phyloP scores from a whole-genome alignment of 768 basidiomycete species.

The Omphalotus guepiniiformis region DNA sequence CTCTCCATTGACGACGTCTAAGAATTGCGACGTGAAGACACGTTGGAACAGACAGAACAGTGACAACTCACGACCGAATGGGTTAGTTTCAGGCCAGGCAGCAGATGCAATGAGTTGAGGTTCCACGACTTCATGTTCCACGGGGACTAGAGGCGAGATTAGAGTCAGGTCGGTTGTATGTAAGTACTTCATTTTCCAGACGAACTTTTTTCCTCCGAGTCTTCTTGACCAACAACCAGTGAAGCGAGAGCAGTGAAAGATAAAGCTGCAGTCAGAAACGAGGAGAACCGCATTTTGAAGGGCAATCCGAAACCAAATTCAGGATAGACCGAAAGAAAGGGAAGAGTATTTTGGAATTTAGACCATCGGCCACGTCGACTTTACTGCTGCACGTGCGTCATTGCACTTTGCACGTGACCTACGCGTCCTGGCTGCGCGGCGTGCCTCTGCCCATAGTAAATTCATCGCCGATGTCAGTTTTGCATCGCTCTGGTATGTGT shows the following conservation, averaged over 20 bases:
- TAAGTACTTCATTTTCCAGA: no score
- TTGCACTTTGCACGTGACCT: no score
- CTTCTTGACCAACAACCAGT: conserved; percentile 28
- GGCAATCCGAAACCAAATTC: not conserved
- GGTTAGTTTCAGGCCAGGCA: conserved; percentile 66
- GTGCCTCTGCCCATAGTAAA: no score
- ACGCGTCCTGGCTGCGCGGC: no score
- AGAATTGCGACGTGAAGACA: not conserved
- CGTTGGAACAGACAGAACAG: not conserved
- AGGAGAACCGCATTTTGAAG: conserved; percentile 29
- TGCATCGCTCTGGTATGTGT: no score
- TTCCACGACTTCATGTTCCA: conserved; percentile 51
- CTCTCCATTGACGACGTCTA: conserved; percentile 84
- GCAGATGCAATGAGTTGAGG: conserved; percentile 32
- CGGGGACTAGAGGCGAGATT: no score
- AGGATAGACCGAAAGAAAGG: not conserved
- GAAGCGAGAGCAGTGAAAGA: conserved; percentile 24
- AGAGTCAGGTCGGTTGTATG: no score
- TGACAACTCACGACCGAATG: conserved; percentile 64
- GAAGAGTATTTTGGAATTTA: not conserved
- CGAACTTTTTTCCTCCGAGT: conserved; percentile 31
- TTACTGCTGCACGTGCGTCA: no score
- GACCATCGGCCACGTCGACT: not conserved
- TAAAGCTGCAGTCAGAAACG: conserved; percentile 22
- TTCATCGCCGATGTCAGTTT: no score